Evolutionary conservation across 2,329 filamentous ascomycete species (phyloP), one percentile per base, ranked within the genome.

Genomic region (Pseudopyricularia cyperi): DNA sequence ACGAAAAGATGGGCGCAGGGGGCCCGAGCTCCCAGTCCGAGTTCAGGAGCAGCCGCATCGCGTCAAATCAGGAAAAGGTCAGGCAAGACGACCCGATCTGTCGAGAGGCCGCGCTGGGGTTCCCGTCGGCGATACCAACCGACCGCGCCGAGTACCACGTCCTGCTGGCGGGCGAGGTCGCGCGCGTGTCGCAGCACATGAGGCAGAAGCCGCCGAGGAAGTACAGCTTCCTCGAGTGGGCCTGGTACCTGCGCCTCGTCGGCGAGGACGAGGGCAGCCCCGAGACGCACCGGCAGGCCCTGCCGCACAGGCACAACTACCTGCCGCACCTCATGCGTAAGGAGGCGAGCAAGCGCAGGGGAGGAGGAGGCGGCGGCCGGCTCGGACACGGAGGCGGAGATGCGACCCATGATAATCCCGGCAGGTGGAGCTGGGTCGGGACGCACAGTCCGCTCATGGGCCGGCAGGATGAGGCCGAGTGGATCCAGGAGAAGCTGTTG

Each of bases 191-290:
- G 1, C 70, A 77, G 48, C 79, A 93, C 61, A 69, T 86, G 33
- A 75, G 77, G 17, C 65, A 71, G 46, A 66, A 73, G 4, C 74
- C 77, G 2, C 72, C 75, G 0, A 82, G 81, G 52, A 76, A 74
- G 52, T 96, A 95, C 63, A 74, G 71, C 0, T 96, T 89, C 56
- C 81, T 89, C 57, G 85, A 95, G 62, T 95, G 89, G 90, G 85
- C 85, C 0, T 87, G 87, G 70, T 93, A 88, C 59, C 82, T 90
- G 7, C 77, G 79, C 22, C 73, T 95, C 32, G 86, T 95, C n/a
- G 79, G 79, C 47, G 78, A 82, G 60, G 77, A 82, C 61, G 79
- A 83, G 60, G 67, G 66, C 52, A 69, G 69, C 56, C 66, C 75
- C 2, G 64, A 68, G 6, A 74, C 66, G 17, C 79, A 83, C 59